Conservation (phyloP, 2,329 filamentous ascomycete species). For the Colletotrichum truncatum region DNA sequence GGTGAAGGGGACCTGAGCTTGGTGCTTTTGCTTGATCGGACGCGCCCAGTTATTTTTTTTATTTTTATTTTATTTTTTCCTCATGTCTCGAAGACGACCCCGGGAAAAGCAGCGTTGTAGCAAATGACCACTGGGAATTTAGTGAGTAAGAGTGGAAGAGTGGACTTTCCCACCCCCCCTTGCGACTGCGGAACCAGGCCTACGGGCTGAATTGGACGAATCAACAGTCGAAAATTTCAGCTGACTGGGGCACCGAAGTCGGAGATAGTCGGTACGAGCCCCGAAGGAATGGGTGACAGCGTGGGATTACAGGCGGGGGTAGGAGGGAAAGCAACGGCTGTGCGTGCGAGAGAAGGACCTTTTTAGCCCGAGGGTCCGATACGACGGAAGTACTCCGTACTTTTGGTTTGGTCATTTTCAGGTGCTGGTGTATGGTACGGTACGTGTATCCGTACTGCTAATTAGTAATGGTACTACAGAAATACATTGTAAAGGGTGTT, state of each 20-base stretch:
- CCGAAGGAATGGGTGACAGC: conserved; percentile 18
- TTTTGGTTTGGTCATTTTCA: too few relatives aligned
- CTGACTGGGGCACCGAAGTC: conserved; percentile 30
- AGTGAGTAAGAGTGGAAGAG: background rate
- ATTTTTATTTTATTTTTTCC: too few relatives aligned
- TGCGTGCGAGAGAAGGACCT: too few relatives aligned
- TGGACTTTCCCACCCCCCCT: too few relatives aligned
- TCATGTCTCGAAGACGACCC: background rate
- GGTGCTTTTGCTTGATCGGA: background rate
- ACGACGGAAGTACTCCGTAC: too few relatives aligned
- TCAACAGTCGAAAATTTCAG: conserved; percentile 23
- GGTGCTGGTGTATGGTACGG: too few relatives aligned
- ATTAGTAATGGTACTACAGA: background rate
- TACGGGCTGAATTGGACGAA: conserved; percentile 8
- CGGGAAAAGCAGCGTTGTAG: background rate
- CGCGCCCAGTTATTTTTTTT: conserved; percentile 13
- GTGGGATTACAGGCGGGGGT: conserved; percentile 10
- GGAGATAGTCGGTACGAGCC: conserved; percentile 29
- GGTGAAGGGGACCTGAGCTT: background rate
- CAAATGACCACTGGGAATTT: background rate
- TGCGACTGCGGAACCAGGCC: background rate
- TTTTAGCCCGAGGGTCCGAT: background rate
- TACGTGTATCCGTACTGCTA: background rate
- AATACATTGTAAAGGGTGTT: too few relatives aligned
- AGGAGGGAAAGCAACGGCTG: background rate